Conservation (phyloP, 1,284 basidiomycete genomes). For the Microbotryum intermedium region DNA sequence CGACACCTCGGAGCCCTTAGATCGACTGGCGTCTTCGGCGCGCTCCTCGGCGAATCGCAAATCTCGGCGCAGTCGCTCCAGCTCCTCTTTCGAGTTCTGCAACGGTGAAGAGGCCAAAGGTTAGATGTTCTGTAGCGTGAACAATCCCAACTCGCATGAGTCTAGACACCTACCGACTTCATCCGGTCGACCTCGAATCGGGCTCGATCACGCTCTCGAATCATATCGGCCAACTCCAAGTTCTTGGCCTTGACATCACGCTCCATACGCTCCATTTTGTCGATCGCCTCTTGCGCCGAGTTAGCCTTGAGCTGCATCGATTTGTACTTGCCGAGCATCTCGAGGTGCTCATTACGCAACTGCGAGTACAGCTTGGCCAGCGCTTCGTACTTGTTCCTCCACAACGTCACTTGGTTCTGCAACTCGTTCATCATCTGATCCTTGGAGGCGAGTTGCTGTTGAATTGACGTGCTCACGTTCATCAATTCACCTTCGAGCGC, state of each 20-base stretch:
- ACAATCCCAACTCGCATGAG: background rate
- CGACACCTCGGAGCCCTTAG: conserved; percentile 89
- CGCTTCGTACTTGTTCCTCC: conserved; percentile 99
- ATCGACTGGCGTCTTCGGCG: conserved; percentile 83
- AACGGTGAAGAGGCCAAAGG: background rate
- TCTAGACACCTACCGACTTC: conserved; percentile 53
- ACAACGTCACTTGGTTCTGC: conserved; percentile 91
- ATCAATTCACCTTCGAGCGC: conserved; percentile 85
- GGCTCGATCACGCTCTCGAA: conserved; percentile 91
- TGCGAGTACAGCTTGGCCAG: conserved; percentile 98
- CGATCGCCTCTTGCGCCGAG: conserved; percentile 97
- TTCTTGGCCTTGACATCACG: conserved; percentile 97
- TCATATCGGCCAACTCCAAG: conserved; percentile 96
- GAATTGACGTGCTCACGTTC: conserved; percentile 68
- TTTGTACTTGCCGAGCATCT: conserved; percentile 95
- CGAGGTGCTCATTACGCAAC: conserved; percentile 90
- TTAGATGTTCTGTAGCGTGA: background rate
- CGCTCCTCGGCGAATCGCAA: conserved; percentile 96
- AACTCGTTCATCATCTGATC: conserved; percentile 93
- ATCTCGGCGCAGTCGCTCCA: conserved; percentile 86
- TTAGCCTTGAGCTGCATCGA: conserved; percentile 96
- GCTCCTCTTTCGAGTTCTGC: conserved; percentile 82
- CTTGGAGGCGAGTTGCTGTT: conserved; percentile 81
- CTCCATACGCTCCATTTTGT: conserved; percentile 99
- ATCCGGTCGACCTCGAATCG: conserved; percentile 93